Conservation (phyloP, 2,329 filamentous ascomycete genomes). For the Teratosphaeria zuluensis region DNA sequence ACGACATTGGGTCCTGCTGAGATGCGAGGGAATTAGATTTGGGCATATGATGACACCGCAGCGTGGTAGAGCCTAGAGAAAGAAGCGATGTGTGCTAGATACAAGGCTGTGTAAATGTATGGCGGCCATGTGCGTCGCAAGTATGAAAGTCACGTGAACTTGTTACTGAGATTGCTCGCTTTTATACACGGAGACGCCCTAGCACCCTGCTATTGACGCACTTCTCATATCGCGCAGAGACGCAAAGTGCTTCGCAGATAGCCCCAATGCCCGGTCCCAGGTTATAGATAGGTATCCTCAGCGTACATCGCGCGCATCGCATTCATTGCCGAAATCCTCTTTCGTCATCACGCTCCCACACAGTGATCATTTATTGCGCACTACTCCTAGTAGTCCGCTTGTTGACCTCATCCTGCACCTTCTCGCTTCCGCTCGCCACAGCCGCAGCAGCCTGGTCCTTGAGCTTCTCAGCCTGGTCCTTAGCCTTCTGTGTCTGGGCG, state of each 20-base stretch:
- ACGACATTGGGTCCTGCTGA: too few relatives aligned
- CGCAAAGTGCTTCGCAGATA: background rate
- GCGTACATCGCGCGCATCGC: background rate
- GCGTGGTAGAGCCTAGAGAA: background rate
- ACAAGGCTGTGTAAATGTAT: background rate
- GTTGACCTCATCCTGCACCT: constrained; percentile 62
- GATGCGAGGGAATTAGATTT: background rate
- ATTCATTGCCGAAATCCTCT: background rate
- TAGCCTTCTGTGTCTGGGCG: constrained; percentile 49
- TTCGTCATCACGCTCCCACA: background rate
- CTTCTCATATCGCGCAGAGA: background rate
- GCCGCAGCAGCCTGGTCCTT: constrained; percentile 64
- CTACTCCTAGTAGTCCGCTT: constrained; percentile 45
- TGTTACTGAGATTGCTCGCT: background rate
- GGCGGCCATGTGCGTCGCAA: background rate
- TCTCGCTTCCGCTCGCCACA: constrained; percentile 53
- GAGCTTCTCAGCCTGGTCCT: constrained; percentile 47
- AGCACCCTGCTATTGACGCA: background rate
- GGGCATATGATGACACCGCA: background rate
- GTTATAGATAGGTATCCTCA: background rate
- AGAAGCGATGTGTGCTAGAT: background rate
- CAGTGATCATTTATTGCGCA: background rate
- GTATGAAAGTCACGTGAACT: background rate
- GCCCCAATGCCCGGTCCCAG: background rate
- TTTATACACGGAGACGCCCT: background rate